phyloP scores from a whole-genome alignment of 1,139 yeast genomes.

The Chernovozyma aurita region DNA sequence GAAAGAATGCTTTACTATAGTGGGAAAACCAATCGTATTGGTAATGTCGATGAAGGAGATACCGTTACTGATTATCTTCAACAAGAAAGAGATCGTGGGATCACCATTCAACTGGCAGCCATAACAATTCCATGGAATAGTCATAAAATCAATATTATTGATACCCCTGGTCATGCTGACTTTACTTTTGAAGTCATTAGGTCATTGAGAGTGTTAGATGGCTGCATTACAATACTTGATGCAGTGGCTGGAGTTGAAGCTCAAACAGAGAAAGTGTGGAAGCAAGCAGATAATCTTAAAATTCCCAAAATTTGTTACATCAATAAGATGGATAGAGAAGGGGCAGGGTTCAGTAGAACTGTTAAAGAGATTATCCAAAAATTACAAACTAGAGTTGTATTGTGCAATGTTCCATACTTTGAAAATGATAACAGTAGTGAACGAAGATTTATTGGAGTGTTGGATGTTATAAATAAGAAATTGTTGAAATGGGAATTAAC shows the following conservation, averaged over 20 bases:
- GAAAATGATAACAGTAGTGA: constrained; percentile 22
- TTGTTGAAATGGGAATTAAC: constrained; percentile 57
- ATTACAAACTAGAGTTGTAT: constrained; percentile 66
- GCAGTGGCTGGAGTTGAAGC: constrained; percentile 99
- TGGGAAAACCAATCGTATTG: constrained; percentile 76
- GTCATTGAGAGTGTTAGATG: constrained; percentile 85
- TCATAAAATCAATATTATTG: constrained; percentile 77
- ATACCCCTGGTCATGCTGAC: constrained; percentile 99
- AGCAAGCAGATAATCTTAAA: constrained; percentile 63
- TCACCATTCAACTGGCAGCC: constrained; percentile 95
- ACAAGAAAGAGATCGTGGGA: constrained; percentile 89
- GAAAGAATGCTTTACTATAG: constrained; percentile 88
- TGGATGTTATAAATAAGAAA: constrained; percentile 72
- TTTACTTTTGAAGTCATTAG: constrained; percentile 92
- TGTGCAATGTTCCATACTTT: constrained; percentile 79
- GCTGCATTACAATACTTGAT: constrained; percentile 88
- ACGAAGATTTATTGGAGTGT: constrained; percentile 64
- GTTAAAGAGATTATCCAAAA: constrained; percentile 81
- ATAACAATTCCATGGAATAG: constrained; percentile 84
- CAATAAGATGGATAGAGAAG: constrained; percentile 94
- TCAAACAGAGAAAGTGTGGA: constrained; percentile 96
- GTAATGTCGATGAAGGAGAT: constrained; percentile 95
- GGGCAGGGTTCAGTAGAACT: constrained; percentile 91
- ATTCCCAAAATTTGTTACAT: constrained; percentile 78
- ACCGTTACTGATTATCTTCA: constrained; percentile 92